Evolutionary conservation across 805 yeast genomes (phyloP), one percentile per base, ranked within the genome.

Genomic region (Teunomyces lycoperdinae): DNA sequence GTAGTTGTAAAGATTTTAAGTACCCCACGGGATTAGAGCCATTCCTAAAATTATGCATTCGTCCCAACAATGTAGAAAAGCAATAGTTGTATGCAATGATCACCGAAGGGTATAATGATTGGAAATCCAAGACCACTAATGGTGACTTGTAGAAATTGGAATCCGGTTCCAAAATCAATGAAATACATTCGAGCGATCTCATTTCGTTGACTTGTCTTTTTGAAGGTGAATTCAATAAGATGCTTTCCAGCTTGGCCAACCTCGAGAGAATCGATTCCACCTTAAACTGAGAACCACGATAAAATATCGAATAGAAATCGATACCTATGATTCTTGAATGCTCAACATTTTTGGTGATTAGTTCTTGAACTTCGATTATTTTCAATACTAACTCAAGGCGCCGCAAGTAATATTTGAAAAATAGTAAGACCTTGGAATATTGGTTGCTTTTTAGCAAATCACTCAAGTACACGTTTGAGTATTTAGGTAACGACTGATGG

Each of bases 281-380:
- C 61, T 89, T 91, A 62, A 76, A 94, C 60, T 94, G 99, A 0
- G 98, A 92, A 0, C 99, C 99, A 49, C 99, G 66, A 44, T 88
- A 86, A 50, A 87, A 81, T 7, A 90, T 89, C 2, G 97, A 89
- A 60, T 83, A 78, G 62, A 90, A 94, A 57, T 94, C 98, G 26
- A 94, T 81, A 0, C 99, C 99, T 17, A 90, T 77, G 29, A 94
- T 64, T 42, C 96, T 72, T 0, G 97, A 88, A 63, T 88, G 87
- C 55, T 91, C 98, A 10, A 85, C 79, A 16, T 86, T 87, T 55
- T 84, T 76, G 9, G 83, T 74, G 2, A 92, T 72, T 4, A 87
- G 57, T 56, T 90, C 96, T 46, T 80, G 83, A 17, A 78, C 73
- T 4, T 74, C 77, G 4, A 89, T 60, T 1, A 89, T 63, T 48